phyloP scores from a whole-genome alignment of 805 yeast genomes.

The Pichia californica region DNA sequence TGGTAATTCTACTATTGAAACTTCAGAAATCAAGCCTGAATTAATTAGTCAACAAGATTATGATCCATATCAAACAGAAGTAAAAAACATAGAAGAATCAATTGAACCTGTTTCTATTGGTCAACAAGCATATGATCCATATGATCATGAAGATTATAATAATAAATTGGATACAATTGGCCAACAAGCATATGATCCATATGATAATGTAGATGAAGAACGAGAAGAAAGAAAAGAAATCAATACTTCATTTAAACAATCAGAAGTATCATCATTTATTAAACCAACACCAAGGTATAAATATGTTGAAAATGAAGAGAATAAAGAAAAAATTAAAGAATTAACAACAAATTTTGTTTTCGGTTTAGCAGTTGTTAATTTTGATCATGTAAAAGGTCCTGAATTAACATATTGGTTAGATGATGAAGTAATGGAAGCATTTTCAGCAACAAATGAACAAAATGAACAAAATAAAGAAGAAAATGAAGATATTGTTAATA shows the following conservation, averaged over 20 bases:
- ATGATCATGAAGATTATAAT: too few relatives aligned
- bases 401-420: constrained; percentile 88
- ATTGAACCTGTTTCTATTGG: too few relatives aligned
- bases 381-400: constrained; percentile 89
- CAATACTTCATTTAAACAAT: background rate
- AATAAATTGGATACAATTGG: background rate
- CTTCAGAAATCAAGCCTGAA: too few relatives aligned
- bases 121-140: too few relatives aligned
- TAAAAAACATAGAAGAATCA: background rate
- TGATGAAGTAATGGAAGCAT: constrained; percentile 15
- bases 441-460: too few relatives aligned
- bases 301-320: constrained; percentile 6
- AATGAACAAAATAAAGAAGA: too few relatives aligned
- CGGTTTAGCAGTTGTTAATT: constrained; percentile 86
- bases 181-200: background rate
- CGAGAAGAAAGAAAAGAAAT: background rate
- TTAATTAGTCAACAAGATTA: too few relatives aligned
- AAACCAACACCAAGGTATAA: constrained; percentile 6
- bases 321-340: constrained; percentile 2
- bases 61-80: too few relatives aligned
- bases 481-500: background rate
- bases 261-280: background rate
- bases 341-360: constrained; percentile 39
- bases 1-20: too few relatives aligned
- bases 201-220: background rate